Evolutionary conservation across 192 early-diverging fungal genomes (phyloP), one percentile per base, ranked within the genome.

Genomic region (Coemansia sp.): DNA sequence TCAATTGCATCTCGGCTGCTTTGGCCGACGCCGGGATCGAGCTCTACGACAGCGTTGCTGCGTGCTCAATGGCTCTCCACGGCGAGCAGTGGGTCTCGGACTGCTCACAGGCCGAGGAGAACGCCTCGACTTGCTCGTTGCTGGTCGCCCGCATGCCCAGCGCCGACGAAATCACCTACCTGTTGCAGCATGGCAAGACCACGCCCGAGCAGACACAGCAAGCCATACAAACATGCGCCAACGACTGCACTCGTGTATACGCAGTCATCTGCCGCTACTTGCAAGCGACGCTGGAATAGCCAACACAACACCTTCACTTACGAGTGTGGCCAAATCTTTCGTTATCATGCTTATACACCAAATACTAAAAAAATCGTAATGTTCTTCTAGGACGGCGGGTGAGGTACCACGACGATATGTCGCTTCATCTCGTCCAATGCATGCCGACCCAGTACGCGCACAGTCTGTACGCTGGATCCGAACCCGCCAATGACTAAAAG

Each of bases 1-100:
- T 85, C 36, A 85, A 79, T 51, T 85, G 84, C 59, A 81, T 81
- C 13, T 85, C 84, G 19, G 80, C 75, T 11, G 84, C 84, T 6
- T 59, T 85, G 41, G 80, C 69, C 10, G 80, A 85, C 40, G 84
- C 84, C 1, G 84, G 84, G 0, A 85, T 85, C 27, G 84, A 85
- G 57, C 60, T 85, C 53, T 73, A 80, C 54, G 84, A 85, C 66
- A 82, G 66, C 27, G 84, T 85, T 24, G 73, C 76, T 2, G 76
- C 80, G 11, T 76, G 80, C 68, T 85, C 84, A 4, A 75, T 84
- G 63, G 69, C 73, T 2, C 63, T 78, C 35, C 31, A 61, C 10
- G 64, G 57, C 11, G 61, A 64, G 33, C 67, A 74, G 63, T 84
- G 77, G 73, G 40, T 72, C 3, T 69, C 65, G 29, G 81, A 84